These are phyloP conservation scores for Ceratobasidium papillatum DNA, from an alignment of 1,284 basidiomycete genomes.

Conservation along the genomic window DNA sequence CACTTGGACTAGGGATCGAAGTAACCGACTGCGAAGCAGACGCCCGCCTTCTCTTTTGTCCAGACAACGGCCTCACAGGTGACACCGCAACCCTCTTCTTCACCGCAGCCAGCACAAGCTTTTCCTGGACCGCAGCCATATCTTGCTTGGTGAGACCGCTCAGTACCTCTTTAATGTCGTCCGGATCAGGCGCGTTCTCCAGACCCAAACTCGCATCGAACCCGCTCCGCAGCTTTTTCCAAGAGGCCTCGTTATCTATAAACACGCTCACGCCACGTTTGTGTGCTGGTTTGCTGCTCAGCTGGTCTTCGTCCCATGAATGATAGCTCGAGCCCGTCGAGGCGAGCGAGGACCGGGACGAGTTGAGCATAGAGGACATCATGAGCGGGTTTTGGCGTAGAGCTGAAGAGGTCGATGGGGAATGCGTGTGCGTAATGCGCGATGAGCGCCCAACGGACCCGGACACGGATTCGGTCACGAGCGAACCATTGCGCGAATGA, in stretches of 20 bases:
- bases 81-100: slow-evolving; percentile 58
- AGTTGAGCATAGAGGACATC: slow-evolving; percentile 72
- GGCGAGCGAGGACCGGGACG: slow-evolving; percentile 77
- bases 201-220: slow-evolving; percentile 4
- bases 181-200: slow-evolving; percentile 38
- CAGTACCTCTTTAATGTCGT: slow-evolving; percentile 59
- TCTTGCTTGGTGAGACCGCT: slow-evolving; percentile 74
- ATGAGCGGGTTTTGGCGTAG: slow-evolving; percentile 64
- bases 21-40: slow-evolving; percentile 32
- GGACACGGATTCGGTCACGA: slow-evolving; percentile 13
- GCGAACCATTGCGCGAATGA: slow-evolving; percentile 41
- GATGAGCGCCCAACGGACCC: slow-evolving; percentile 10
- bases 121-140: slow-evolving; percentile 74
- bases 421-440: slow-evolving; percentile 14
- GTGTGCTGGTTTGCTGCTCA: slow-evolving; percentile 23
- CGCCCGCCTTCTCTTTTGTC: slow-evolving; percentile 16
- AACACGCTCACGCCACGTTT: slow-evolving; percentile 38
- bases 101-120: slow-evolving; percentile 66
- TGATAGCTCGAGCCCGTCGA: slow-evolving; percentile 84
- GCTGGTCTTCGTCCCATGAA: slow-evolving; percentile 66
- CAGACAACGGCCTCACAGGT: slow-evolving; percentile 24
- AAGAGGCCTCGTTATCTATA: slow-evolving; percentile 26
- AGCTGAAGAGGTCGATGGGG: slow-evolving; percentile 56
- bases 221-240: slow-evolving; percentile 32
- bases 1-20: slow-evolving; percentile 26